These are phyloP conservation scores for Golubevia sp. DNA, from an alignment of 1,284 basidiomycete genomes.

Conservation along the genomic window DNA sequence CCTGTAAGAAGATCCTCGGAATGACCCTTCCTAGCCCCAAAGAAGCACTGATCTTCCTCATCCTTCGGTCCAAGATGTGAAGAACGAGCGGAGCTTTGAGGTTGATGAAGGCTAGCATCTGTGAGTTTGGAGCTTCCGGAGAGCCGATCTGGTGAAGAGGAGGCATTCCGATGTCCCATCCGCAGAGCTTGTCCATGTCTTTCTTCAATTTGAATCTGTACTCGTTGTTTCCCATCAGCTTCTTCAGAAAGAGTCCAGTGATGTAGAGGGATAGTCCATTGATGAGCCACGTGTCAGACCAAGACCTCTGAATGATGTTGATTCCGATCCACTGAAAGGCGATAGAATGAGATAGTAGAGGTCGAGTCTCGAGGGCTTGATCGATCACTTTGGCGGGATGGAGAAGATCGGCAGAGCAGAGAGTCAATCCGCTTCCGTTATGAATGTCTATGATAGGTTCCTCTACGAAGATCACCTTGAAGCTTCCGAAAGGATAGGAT, in stretches of 20 bases:
- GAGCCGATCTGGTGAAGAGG: slow-evolving; percentile 88
- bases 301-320: slow-evolving; percentile 92
- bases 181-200: slow-evolving; percentile 91
- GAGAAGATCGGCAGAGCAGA: slow-evolving; percentile 81
- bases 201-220: slow-evolving; percentile 94
- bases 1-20: slow-evolving; percentile 91
- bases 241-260: slow-evolving; percentile 82
- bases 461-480: slow-evolving; percentile 94
- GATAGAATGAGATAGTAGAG: slow-evolving; percentile 76
- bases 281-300: slow-evolving; percentile 94
- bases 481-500: slow-evolving; percentile 89
- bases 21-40: slow-evolving; percentile 91
- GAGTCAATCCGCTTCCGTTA: slow-evolving; percentile 80
- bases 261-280: slow-evolving; percentile 91
- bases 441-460: slow-evolving; percentile 72
- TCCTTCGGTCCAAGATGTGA: slow-evolving; percentile 89
- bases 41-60: slow-evolving; percentile 93
- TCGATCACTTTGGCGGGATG: slow-evolving; percentile 89
- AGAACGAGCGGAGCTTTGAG: slow-evolving; percentile 93
- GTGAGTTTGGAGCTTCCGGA: slow-evolving; percentile 69
- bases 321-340: slow-evolving; percentile 97
- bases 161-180: slow-evolving; percentile 84
- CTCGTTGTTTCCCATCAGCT: slow-evolving; percentile 93
- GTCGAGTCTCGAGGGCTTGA: slow-evolving; percentile 87
- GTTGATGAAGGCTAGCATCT: slow-evolving; percentile 74